Conservation (phyloP, 805 yeast species). For the Clavispora carvajalis region DNA sequence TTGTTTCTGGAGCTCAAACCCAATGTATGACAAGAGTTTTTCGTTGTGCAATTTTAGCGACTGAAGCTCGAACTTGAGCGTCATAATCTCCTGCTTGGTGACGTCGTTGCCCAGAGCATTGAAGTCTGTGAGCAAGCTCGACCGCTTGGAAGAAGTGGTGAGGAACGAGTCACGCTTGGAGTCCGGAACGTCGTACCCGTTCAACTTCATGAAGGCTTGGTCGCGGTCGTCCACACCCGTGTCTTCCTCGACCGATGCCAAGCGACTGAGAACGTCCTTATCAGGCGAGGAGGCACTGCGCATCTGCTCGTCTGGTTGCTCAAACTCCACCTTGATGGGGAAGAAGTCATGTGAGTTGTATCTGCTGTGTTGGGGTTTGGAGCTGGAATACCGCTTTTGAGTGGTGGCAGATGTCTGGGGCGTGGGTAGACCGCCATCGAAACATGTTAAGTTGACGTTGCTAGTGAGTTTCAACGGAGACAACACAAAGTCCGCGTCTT, state of each 20-base stretch:
- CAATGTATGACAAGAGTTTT: slow-evolving; percentile 51
- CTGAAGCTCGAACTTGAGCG: slow-evolving; percentile 48
- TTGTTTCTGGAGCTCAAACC: slow-evolving; percentile 49
- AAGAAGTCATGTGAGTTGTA: slow-evolving; percentile 40
- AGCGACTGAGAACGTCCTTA: slow-evolving; percentile 12
- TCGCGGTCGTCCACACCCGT: slow-evolving; percentile 15
- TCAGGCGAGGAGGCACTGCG: slow-evolving; percentile 29
- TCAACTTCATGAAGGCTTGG: slow-evolving; percentile 26
- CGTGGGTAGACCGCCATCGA: slow-evolving; percentile 12
- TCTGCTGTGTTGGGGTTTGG: slow-evolving; percentile 32
- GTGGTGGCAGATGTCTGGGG: slow-evolving; percentile 3
- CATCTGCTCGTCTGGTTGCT: slow-evolving; percentile 14
- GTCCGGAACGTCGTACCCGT: slow-evolving; percentile 17
- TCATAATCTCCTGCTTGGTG: slow-evolving; percentile 45
- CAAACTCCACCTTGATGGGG: slow-evolving; percentile 41
- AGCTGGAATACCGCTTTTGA: slow-evolving; percentile 22
- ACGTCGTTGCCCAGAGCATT: slow-evolving; percentile 19
- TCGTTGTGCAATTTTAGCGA: slow-evolving; percentile 52
- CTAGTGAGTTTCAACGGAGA: slow-evolving; percentile 38
- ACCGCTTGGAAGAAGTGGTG: slow-evolving; percentile 27
- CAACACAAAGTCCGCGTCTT: slow-evolving; percentile 30
- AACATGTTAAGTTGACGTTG: slow-evolving; percentile 14
- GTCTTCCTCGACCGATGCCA: slow-evolving; percentile 12
- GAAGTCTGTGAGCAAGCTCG: slow-evolving; percentile 23
- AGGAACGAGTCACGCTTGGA: slow-evolving; percentile 14